Percentiles rank a stretch among this genome's conserved stretches.
Evolutionary conservation across 176 grass and related monocot genomes (phyloP).

Genomic region (Thalia dealbata): DNA sequence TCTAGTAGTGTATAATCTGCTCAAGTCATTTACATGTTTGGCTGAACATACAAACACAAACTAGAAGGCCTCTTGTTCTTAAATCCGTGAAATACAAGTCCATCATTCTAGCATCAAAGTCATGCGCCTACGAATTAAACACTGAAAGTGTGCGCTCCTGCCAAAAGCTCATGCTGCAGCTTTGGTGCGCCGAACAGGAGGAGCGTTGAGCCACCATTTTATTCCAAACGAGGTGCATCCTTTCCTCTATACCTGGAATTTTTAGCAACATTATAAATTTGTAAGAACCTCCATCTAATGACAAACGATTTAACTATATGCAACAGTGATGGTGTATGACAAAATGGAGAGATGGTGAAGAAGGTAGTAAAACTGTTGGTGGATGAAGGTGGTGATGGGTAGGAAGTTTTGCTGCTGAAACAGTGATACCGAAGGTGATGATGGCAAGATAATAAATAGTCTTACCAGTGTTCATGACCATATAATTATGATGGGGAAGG

Average conservation of each 20-base stretch:
- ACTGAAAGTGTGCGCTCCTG: neutral
- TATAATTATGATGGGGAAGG: neutral
- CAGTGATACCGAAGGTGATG: neutral
- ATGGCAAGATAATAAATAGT: too few relatives aligned
- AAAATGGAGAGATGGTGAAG: neutral
- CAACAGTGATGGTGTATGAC: neutral
- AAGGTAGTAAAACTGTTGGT: neutral
- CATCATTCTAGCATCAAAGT: too few relatives aligned
- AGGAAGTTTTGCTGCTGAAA: neutral
- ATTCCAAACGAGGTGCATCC: constrained; percentile 95
- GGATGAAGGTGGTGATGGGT: neutral
- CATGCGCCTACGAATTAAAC: neutral
- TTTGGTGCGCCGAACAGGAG: constrained; percentile 41
- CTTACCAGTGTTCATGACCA: too few relatives aligned
- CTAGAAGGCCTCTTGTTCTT: too few relatives aligned
- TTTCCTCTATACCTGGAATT: constrained; percentile 71
- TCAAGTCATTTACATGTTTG: too few relatives aligned
- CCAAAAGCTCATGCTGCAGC: constrained; percentile 17
- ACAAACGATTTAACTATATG: constrained; percentile 3
- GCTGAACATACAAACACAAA: too few relatives aligned
- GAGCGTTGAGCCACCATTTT: constrained; percentile 88
- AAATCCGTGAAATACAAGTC: neutral
- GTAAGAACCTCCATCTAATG: constrained; percentile 13
- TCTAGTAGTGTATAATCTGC: too few relatives aligned
- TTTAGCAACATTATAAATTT: neutral